Conservation (phyloP, 192 early-diverging fungal genomes). For the Linnemannia exigua region DNA sequence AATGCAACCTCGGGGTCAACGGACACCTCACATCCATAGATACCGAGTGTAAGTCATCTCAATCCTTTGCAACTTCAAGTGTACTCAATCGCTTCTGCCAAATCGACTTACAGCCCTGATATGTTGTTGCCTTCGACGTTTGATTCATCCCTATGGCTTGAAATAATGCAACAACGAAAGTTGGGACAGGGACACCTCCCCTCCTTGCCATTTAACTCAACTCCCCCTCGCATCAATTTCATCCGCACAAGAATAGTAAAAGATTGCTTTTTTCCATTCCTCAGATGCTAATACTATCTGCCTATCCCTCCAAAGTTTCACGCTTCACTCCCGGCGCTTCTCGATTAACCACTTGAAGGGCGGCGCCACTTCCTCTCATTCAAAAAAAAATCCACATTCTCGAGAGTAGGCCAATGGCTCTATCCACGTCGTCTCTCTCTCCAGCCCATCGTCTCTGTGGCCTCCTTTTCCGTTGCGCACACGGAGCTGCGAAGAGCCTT, state of each 20-base stretch:
- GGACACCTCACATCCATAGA: not conserved
- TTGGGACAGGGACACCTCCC: no score
- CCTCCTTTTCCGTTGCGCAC: not conserved
- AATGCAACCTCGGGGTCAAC: not conserved
- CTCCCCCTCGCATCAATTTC: no score
- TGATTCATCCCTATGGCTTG: no score
- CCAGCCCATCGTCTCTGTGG: not conserved
- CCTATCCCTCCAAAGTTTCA: no score
- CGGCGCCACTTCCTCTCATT: not conserved
- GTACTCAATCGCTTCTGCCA: not conserved
- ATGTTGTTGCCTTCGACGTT: not conserved
- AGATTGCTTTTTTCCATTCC: no score
- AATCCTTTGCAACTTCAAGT: not conserved
- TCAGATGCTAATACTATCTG: no score
- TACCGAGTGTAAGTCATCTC: not conserved
- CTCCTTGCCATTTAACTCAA: no score
- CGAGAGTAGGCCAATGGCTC: not conserved
- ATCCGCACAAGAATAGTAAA: no score
- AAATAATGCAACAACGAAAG: no score
- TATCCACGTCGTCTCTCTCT: not conserved
- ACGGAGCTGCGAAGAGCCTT: not conserved
- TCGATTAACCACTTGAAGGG: no score
- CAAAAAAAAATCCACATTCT: not conserved
- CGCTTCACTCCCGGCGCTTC: no score
- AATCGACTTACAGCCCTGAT: no score